Base-by-base conservation (phyloP, 768 basidiomycete species). In the Leccinum uliginosum region DNA sequence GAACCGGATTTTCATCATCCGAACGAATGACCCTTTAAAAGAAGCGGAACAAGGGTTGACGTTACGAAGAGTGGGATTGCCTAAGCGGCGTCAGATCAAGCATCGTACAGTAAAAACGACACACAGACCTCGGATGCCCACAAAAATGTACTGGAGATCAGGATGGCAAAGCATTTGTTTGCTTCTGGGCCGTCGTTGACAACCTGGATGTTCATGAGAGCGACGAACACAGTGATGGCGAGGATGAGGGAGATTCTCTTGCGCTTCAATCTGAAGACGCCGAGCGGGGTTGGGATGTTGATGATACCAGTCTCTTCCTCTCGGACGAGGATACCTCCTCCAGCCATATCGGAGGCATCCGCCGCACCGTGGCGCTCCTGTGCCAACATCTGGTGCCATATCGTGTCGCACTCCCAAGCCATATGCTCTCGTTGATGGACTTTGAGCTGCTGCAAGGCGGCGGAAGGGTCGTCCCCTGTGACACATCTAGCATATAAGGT, bases 91-190 rank as follows among this genome's bases (percentile, higher is more conserved):
- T n/a, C n/a, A n/a, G n/a, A n/a, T n/a, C n/a, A n/a, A n/a, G n/a
- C n/a, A n/a, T n/a, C n/a, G n/a, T n/a, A n/a, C n/a, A n/a, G n/a
- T n/a, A n/a, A n/a, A n/a, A n/a, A n/a, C n/a, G n/a, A n/a, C n/a
- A n/a, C n/a, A n/a, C n/a, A 27, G 27, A 27, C 93, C 85, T 99
- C 97, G 4, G 93, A 89, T n/a, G 96, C 96, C 97, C 97, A 98
- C 54, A 98, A 74, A 21, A 98, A 79, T 6, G 95, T 97, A 62
- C 91, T 91, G 63, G 98, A 91, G 3, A 86, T 76, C 48, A 99
- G 75, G 61, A 99, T 83, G 0, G 94, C 96, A 60, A 97, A 84
- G 66, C 95, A 98, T 52, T 87, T 86, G 67, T 91, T 95, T 43
- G 93, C 91, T 69, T 89, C 86, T 24, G 70, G 73, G 19, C 80